Conservation (phyloP, 371 early-diverging fungal species). For the Syncephalastrum contaminatum region DNA sequence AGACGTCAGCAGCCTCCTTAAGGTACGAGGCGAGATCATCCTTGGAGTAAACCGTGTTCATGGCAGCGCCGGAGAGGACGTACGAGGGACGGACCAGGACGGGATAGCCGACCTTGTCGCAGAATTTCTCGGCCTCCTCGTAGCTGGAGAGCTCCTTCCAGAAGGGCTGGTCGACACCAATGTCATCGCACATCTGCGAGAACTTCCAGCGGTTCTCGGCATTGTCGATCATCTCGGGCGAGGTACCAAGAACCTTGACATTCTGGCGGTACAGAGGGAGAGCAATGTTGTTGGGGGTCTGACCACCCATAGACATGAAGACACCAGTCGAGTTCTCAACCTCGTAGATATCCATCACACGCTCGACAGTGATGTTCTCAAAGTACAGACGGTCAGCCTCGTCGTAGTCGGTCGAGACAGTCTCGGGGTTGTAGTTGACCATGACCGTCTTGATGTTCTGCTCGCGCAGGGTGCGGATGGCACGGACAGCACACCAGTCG, state of each 20-base stretch:
- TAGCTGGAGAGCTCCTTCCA: slow-evolving; percentile 89
- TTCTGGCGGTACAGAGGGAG: slow-evolving; percentile 66
- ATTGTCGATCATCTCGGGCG: slow-evolving; percentile 86
- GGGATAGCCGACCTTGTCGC: slow-evolving; percentile 85
- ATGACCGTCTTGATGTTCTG: slow-evolving; percentile 85
- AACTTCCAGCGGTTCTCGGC: slow-evolving; percentile 96
- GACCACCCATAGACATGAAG: slow-evolving; percentile 89
- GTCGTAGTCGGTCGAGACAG: slow-evolving; percentile 94
- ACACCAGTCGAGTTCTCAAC: slow-evolving; percentile 78
- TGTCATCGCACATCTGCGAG: slow-evolving; percentile 81
- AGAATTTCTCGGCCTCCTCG: slow-evolving; percentile 79
- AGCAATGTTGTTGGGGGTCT: slow-evolving; percentile 94
- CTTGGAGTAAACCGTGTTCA: slow-evolving; percentile 87
- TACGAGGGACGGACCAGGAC: slow-evolving; percentile 94
- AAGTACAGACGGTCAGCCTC: slow-evolving; percentile 95
- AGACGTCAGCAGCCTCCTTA: slow-evolving; percentile 81
- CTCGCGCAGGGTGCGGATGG: slow-evolving; percentile 78
- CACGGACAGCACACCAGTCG: slow-evolving; percentile 90
- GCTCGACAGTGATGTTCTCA: slow-evolving; percentile 87
- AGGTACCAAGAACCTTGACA: slow-evolving; percentile 85
- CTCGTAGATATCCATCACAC: slow-evolving; percentile 93
- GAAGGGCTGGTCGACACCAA: slow-evolving; percentile 91
- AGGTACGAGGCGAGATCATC: slow-evolving; percentile 72
- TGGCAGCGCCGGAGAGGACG: slow-evolving; percentile 94
- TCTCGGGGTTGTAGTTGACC: slow-evolving; percentile 98